Evolutionary conservation across 352 stramenopile species (phyloP).

Genomic region (Phytophthora crassamura): DNA sequence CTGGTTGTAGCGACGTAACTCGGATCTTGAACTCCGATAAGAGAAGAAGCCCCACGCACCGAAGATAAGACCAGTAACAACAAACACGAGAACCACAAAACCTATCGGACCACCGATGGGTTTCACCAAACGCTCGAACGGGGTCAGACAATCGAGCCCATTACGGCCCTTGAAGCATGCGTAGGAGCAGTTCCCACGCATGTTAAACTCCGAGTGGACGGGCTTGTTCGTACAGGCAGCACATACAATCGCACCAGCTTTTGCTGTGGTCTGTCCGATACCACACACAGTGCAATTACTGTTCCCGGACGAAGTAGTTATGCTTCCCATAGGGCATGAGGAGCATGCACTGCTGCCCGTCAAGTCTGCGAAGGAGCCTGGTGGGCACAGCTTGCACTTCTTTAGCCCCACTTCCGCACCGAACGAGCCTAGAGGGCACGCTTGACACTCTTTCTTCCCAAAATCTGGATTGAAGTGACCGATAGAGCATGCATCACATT

Average conservation of each 20-base stretch:
- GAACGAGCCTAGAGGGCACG: slow-evolving; percentile 70
- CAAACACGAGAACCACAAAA: slow-evolving; percentile 77
- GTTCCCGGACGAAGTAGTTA: slow-evolving; percentile 54
- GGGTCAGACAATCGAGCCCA: slow-evolving; percentile 81
- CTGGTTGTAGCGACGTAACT: slow-evolving; percentile 65
- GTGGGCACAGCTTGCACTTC: slow-evolving; percentile 62
- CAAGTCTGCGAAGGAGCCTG: slow-evolving; percentile 56
- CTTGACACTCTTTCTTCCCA: slow-evolving; percentile 64
- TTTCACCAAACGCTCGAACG: slow-evolving; percentile 84
- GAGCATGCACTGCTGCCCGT: slow-evolving; percentile 57
- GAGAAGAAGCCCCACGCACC: slow-evolving; percentile 76
- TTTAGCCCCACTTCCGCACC: slow-evolving; percentile 50
- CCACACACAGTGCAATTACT: slow-evolving; percentile 76
- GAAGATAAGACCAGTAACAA: slow-evolving; percentile 58
- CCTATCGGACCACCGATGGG: slow-evolving; percentile 79
- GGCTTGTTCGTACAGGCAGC: slow-evolving; percentile 65
- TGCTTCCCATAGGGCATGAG: slow-evolving; percentile 66
- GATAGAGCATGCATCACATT: slow-evolving; percentile 56
- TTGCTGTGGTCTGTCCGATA: slow-evolving; percentile 73
- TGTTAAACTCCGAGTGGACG: slow-evolving; percentile 76
- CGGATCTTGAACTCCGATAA: slow-evolving; percentile 53
- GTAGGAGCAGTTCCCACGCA: slow-evolving; percentile 82
- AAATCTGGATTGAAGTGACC: slow-evolving; percentile 79
- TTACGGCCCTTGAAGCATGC: slow-evolving; percentile 82
- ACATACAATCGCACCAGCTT: slow-evolving; percentile 59